Base-by-base conservation (phyloP, 2,329 filamentous ascomycete species). In the Cephalotrichum gorgonifer region DNA sequence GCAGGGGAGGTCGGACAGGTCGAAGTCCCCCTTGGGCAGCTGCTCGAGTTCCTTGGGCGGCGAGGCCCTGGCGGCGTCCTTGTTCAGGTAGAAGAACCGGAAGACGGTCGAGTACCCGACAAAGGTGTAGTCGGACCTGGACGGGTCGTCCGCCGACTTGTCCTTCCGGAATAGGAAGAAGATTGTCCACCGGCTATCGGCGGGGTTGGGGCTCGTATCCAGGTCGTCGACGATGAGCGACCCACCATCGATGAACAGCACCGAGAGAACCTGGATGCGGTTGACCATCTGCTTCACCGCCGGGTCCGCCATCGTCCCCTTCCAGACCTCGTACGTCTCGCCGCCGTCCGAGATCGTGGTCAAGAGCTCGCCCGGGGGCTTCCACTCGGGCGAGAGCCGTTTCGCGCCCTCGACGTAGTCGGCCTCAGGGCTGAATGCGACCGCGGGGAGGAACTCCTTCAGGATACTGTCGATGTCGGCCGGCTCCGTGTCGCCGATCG, bases 161-260 rank as follows among this genome's bases (percentile, higher is more conserved):
- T 77, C 77, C 60, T 85, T 85, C 57, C 84, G 78, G 64, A 85
- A 91, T 50, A 95, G 72, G 56, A 95, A 82, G 67, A 89, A 97
- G n/a, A 97, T 69, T 1, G 86, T 89, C 93, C 93, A 98, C 58
- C 91, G 79, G 52, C 89, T 79, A 20, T 39, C 61, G 74, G 51
- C 88, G 77, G 15, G 78, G 76, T 46, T 88, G 80, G n/a, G 11
- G 2, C 72, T 65, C 4, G 66, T 66, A 4, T 73, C 64, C 2
- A 56, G 58, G 27, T 70, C 62, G 31, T 70, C 60, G 9, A 69
- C 78, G 43, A 96, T 81, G 33, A 80, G 80, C 4, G 81, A 86
- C n/a, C 90, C 93, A 26, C 88, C 93, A 64, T 98, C 94, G 53
- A 98, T 96, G 63, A 89, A 94, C 52, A 97, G 74, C 15, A 88